Evolutionary conservation across 768 basidiomycete species (phyloP).

Genomic region (Lactarius hatsudake): DNA sequence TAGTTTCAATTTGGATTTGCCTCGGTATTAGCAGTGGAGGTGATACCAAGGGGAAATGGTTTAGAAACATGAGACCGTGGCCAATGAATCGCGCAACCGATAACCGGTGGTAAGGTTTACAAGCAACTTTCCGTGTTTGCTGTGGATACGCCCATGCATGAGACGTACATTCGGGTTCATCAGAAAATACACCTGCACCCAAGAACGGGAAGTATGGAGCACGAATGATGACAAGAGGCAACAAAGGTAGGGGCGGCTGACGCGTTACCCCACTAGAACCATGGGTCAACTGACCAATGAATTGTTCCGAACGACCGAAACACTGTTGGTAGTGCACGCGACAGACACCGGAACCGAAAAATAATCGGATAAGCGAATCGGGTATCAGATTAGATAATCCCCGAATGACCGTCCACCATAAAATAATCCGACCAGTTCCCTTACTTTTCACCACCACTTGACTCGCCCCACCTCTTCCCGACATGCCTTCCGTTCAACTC

Average conservation of each 20-base stretch:
- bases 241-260: not conserved
- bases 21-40: not conserved
- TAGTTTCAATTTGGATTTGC: not conserved
- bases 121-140: not conserved
- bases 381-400: slow-evolving; percentile 1
- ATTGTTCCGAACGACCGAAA: no score
- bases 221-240: not conserved
- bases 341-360: not conserved
- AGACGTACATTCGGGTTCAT: no score
- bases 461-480: not conserved
- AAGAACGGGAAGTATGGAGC: not conserved
- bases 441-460: not conserved
- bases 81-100: not conserved
- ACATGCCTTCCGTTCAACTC: slow-evolving; percentile 6
- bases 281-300: not conserved
- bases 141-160: no score
- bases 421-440: not conserved
- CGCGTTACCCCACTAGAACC: not conserved
- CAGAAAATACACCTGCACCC: not conserved
- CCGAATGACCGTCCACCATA: not conserved
- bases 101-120: not conserved
- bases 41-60: not conserved
- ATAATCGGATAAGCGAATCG: not conserved
- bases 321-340: no score
- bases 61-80: not conserved